Evolutionary conservation across 1,139 yeast species (phyloP).

Genomic region (Eremothecium sinecaudum): DNA sequence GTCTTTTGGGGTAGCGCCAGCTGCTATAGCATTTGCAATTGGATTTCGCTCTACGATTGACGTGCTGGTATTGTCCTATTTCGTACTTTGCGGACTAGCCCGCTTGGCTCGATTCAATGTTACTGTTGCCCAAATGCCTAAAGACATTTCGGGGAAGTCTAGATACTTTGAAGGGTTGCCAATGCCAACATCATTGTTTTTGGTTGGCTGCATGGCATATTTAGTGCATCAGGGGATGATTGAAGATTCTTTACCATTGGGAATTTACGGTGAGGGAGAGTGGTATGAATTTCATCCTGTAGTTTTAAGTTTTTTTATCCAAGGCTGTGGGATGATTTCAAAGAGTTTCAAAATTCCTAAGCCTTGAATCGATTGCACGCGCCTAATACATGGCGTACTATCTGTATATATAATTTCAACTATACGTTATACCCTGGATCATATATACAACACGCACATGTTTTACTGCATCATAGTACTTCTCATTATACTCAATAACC

Average conservation of each 20-base stretch:
- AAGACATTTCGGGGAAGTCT: slow-evolving; percentile 74
- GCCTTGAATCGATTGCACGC: too few species aligned
- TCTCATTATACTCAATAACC: too few species aligned
- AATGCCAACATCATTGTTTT: slow-evolving; percentile 73
- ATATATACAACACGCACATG: too few species aligned
- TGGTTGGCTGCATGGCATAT: slow-evolving; percentile 65
- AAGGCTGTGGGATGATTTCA: slow-evolving; percentile 88
- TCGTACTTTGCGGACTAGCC: slow-evolving; percentile 89
- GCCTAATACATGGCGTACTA: too few species aligned
- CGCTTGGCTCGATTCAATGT: slow-evolving; percentile 93
- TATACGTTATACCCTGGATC: too few species aligned
- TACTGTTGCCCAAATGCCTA: slow-evolving; percentile 85
- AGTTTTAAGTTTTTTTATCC: slow-evolving; percentile 53
- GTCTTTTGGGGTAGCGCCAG: slow-evolving; percentile 90
- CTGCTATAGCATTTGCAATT: slow-evolving; percentile 81
- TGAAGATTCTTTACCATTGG: slow-evolving; percentile 50
- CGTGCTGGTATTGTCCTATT: slow-evolving; percentile 63
- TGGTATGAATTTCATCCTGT: slow-evolving; percentile 68
- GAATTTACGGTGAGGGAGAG: slow-evolving; percentile 45
- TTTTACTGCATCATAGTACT: too few species aligned
- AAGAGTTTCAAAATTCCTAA: slow-evolving; percentile 88
- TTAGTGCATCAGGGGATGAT: slow-evolving; percentile 45
- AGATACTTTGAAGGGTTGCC: slow-evolving; percentile 90
- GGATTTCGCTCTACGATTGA: slow-evolving; percentile 83
- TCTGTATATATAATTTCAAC: too few species aligned